Evolutionary conservation across 371 early-diverging fungal genomes (phyloP).

Genomic region (Edhazardia aedis): DNA sequence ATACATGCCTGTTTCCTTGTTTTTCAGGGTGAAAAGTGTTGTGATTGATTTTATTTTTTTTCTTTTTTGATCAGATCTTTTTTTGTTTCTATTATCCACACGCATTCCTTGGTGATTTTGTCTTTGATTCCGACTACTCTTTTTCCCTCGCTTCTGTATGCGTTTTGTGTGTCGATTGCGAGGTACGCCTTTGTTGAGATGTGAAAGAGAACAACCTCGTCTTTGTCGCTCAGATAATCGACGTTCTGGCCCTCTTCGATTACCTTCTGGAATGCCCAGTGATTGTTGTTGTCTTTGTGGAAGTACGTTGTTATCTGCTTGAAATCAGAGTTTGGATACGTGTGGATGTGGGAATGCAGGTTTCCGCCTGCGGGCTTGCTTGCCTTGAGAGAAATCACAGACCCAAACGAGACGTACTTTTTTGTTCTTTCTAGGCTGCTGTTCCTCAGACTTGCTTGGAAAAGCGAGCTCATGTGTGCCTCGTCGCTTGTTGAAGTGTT

Average conservation of each 20-base stretch:
- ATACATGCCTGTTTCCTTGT: constrained; percentile 57
- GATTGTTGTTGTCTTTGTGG: constrained; percentile 82
- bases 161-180: constrained; percentile 55
- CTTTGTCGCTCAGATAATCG: constrained; percentile 16
- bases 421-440: constrained; percentile 59
- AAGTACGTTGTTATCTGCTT: constrained; percentile 93
- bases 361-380: constrained; percentile 63
- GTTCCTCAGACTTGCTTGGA: constrained; percentile 72
- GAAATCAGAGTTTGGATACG: constrained; percentile 68
- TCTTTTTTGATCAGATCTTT: constrained; percentile 28
- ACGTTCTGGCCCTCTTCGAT: constrained; percentile 20
- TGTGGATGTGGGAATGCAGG: constrained; percentile 82
- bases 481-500: constrained; percentile 70
- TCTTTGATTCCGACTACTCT: constrained; percentile 36
- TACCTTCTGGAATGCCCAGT: constrained; percentile 53
- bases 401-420: constrained; percentile 72
- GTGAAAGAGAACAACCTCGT: constrained; percentile 41
- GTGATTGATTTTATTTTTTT: constrained; percentile 51
- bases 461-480: constrained; percentile 84
- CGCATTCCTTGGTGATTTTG: constrained; percentile 26
- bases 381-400: constrained; percentile 65
- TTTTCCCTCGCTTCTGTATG: constrained; percentile 50
- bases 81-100: constrained; percentile 23
- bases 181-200: constrained; percentile 49
- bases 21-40: constrained; percentile 64